Percentiles rank a stretch among this genome's conserved stretches.
Conservation (phyloP, 2,329 filamentous ascomycete species). For the Cryoendolithus antarcticus region DNA sequence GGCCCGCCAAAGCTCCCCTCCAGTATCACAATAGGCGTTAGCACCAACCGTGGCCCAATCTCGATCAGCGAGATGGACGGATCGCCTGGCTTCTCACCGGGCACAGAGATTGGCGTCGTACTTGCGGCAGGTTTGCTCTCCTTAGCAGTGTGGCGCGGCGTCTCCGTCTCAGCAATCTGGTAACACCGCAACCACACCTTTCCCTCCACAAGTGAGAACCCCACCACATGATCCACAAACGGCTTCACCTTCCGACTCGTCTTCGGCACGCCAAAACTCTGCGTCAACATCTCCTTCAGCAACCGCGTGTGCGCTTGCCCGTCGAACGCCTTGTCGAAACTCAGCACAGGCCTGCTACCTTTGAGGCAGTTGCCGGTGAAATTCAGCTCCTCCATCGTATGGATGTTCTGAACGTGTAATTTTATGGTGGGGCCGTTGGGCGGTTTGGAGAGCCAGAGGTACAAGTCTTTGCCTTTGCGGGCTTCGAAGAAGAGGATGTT, state of each 20-base stretch:
- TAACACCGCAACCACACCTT: constrained; percentile 96
- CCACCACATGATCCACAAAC: constrained; percentile 91
- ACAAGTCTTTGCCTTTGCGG: constrained; percentile 85
- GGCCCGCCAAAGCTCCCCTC: constrained; percentile 92
- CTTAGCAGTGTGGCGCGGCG: constrained; percentile 31
- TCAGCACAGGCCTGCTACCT: constrained; percentile 79
- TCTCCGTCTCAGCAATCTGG: constrained; percentile 75
- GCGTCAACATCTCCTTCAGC: constrained; percentile 79
- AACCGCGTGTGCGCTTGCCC: constrained; percentile 62
- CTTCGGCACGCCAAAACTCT: constrained; percentile 85
- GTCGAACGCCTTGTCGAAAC: constrained; percentile 73
- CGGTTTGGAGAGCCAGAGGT: constrained; percentile 83
- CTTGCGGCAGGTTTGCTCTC: constrained; percentile 27
- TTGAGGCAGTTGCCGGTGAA: constrained; percentile 96
- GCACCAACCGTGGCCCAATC: constrained; percentile 83
- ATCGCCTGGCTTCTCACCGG: constrained; percentile 35
- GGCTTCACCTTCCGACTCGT: constrained; percentile 83
- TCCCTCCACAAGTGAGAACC: constrained; percentile 78
- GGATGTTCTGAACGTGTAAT: constrained; percentile 63
- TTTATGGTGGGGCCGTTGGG: constrained; percentile 69
- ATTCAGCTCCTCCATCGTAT: constrained; percentile 93
- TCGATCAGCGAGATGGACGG: constrained; percentile 77
- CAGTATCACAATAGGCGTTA: constrained; percentile 89
- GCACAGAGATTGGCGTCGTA: constrained; percentile 24
- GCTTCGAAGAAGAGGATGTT: constrained; percentile 93